phyloP scores from a whole-genome alignment of 1,284 basidiomycete species.

The Moniliella sp. region DNA sequence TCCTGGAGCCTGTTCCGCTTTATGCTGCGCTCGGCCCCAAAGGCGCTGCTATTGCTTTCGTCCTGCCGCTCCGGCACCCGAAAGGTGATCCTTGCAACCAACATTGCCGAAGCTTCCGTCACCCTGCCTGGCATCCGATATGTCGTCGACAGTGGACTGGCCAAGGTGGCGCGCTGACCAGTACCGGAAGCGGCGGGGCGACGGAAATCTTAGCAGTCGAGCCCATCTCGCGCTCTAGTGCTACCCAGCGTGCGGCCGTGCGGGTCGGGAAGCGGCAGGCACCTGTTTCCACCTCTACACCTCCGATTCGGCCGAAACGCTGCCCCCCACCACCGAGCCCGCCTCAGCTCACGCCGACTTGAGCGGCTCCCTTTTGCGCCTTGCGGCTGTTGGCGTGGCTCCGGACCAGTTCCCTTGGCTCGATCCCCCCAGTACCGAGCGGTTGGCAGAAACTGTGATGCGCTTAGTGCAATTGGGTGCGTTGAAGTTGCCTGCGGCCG shows the following conservation, averaged over 20 bases:
- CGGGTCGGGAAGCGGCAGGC: constrained; percentile 21
- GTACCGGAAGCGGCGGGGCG: too few relatives aligned
- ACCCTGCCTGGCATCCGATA: constrained; percentile 92
- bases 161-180: too few relatives aligned
- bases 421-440: constrained; percentile 11
- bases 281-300: constrained; percentile 28
- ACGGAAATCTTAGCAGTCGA: constrained; percentile 20
- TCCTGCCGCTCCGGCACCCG: constrained; percentile 35
- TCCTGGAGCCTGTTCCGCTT: too few relatives aligned
- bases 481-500: constrained; percentile 4
- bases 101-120: constrained; percentile 85
- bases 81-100: constrained; percentile 83
- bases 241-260: constrained; percentile 25
- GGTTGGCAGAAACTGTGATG: constrained; percentile 16
- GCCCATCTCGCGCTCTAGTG: constrained; percentile 20
- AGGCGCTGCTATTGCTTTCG: constrained; percentile 68
- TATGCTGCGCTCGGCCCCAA: constrained; percentile 36
- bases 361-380: constrained; percentile 13
- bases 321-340: constrained; percentile 9
- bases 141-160: constrained; percentile 48
- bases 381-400: constrained; percentile 21
- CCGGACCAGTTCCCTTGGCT: constrained; percentile 27
- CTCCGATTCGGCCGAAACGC: constrained; percentile 7
- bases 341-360: constrained; percentile 26
- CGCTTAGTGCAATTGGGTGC: constrained; percentile 24